A percentile compares a stretch with the other conserved stretches of the same genome.
Conservation (phyloP, 2,329 filamentous ascomycete species). For the Berkeleyomyces basicola region DNA sequence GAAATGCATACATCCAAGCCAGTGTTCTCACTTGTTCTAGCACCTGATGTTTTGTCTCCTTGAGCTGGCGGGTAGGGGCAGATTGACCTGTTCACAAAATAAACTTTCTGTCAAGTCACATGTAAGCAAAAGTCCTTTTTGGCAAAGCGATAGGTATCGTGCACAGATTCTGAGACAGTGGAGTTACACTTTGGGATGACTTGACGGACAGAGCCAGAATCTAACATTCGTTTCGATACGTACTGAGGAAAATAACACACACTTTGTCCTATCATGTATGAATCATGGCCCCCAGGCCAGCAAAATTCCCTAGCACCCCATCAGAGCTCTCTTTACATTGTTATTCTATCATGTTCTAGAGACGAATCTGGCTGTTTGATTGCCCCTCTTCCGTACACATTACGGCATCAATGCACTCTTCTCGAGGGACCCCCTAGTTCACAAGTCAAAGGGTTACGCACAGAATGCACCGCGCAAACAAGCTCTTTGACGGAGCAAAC, state of each 20-base stretch:
- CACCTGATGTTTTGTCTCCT: neutral
- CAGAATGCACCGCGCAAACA: neutral
- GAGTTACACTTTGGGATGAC: neutral
- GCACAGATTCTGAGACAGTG: neutral
- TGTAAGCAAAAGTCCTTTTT: neutral
- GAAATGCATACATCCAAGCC: neutral
- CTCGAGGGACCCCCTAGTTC: neutral
- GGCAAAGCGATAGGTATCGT: neutral
- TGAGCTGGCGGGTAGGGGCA: neutral
- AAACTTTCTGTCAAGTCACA: neutral
- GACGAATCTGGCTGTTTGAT: neutral
- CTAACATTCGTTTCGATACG: no score
- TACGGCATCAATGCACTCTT: neutral
- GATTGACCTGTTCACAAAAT: neutral
- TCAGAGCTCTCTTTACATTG: constrained; percentile 14
- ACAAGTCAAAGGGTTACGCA: neutral
- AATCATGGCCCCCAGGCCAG: neutral
- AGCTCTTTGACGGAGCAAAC: neutral
- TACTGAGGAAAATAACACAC: no score
- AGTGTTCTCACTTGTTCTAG: neutral
- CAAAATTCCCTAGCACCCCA: neutral
- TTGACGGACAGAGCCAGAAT: neutral
- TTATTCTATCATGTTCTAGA: constrained; percentile 9
- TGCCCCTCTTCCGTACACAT: neutral
- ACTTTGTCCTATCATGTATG: neutral